Conservation (phyloP, 306 rosid species). For the Cicer chorassanicum region DNA sequence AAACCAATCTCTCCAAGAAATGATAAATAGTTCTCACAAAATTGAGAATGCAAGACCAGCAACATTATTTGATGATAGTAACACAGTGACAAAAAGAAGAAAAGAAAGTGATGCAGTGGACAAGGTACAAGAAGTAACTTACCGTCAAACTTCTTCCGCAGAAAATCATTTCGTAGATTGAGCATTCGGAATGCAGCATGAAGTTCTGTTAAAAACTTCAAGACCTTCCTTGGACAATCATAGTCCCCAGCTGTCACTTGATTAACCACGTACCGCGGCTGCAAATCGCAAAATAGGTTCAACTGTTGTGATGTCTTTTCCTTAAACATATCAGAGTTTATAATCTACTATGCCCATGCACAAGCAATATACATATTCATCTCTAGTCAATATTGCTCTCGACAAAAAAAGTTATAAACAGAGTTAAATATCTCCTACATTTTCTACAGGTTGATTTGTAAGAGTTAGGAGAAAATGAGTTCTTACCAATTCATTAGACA, state of each 20-base stretch:
- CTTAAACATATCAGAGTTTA: conserved; percentile 28
- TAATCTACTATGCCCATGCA: conserved; percentile 7
- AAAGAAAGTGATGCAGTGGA: not conserved
- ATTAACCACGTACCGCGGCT: conserved; percentile 98
- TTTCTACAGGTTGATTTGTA: conserved; percentile 13
- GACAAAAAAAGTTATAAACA: conserved; percentile 10
- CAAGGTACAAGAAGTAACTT: conserved; percentile 34
- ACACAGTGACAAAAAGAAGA: not conserved
- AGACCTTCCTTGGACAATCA: conserved; percentile 91
- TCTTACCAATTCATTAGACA: conserved; percentile 96
- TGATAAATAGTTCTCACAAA: conserved; percentile 10
- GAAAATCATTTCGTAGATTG: conserved; percentile 91
- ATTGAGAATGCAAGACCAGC: conserved; percentile 23
- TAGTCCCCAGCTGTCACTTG: conserved; percentile 95
- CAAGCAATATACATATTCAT: not conserved
- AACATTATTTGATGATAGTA: conserved; percentile 18
- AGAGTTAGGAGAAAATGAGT: conserved; percentile 18
- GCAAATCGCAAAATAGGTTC: conserved; percentile 45
- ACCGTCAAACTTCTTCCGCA: conserved; percentile 96
- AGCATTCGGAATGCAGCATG: conserved; percentile 94
- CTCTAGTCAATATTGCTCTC: conserved; percentile 18
- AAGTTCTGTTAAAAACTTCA: conserved; percentile 87
- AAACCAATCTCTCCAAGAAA: conserved; percentile 11
- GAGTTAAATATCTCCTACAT: conserved; percentile 8
- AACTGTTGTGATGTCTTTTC: conserved; percentile 12